Evolutionary conservation across 768 basidiomycete species (phyloP), one percentile per base, ranked within the genome.

Genomic region (Porphyrellus cyaneotinctus): DNA sequence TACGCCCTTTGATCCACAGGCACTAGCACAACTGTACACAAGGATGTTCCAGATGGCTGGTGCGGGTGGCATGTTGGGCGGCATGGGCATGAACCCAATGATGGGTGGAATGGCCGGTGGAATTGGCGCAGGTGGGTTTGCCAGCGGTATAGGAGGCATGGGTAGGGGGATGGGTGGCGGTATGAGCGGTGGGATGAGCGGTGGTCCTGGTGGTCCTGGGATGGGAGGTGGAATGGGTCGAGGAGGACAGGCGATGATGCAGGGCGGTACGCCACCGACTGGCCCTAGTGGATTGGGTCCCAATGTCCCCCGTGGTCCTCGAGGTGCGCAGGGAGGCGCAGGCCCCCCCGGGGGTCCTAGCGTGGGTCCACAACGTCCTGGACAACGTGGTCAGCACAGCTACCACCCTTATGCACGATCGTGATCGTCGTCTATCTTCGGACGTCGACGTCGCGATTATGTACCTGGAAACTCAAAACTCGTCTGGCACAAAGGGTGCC

Each of bases 1-100:
- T 58, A 78, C 83, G 5, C 79, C 88, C 1, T 95, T 97, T 65
- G 95, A 97, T 66, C 91, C 95, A 0, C 88, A 92, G 58, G 91
- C 91, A 2, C 85, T 98, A 66, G 92, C 92, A 0, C 82, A 87
- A 51, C 83, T 97, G 53, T 98, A 97, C 72, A 91, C 94, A 32
- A 87, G 92, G 56, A 97, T 98, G 95, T 87, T 91, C 78, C 84
- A 87, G 65, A 87, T 90, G 75, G 81, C 88, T 43, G 80, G 82
- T 33, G 83, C 75, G 0, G 78, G 77, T 3, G 72, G 73, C 50
- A 69, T 69, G 60, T 74, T 69, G 70, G 70, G 70, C 8, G 73
- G 70, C 8, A 75, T 75, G 71, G 74, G 74, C n/a, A 72, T 71
- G 70, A 70, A 54, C 32, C 61, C 62, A 2, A 70, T 68, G 68